Conservation (phyloP, 2,329 filamentous ascomycete species). For the Calonectria crousiana region DNA sequence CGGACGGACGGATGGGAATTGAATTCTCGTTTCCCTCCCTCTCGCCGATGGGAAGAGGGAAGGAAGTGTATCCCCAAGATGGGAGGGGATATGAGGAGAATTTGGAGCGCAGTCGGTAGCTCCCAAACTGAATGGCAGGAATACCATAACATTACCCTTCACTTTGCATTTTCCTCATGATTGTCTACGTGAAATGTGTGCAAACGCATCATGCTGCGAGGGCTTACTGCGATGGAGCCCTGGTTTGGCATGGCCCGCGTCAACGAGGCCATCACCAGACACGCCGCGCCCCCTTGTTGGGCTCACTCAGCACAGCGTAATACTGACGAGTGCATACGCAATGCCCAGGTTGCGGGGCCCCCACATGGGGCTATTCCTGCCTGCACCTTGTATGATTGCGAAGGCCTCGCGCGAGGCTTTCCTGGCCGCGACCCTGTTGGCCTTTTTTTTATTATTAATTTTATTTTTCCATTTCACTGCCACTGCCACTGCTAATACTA, state of each 20-base stretch:
- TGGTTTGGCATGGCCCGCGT: neutral
- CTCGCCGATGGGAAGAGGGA: slow-evolving; percentile 13
- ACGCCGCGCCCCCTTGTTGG: neutral
- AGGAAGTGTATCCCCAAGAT: slow-evolving; percentile 8
- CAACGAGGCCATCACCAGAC: slow-evolving; percentile 4
- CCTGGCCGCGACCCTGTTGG: neutral
- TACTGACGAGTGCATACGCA: neutral
- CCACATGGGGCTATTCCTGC: slow-evolving; percentile 1
- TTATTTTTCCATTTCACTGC: too few relatives aligned
- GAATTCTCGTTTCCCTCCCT: slow-evolving; percentile 3
- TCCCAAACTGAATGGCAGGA: slow-evolving; percentile 52
- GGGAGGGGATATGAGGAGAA: slow-evolving; percentile 21
- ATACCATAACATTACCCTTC: slow-evolving; percentile 48
- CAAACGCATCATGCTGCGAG: neutral
- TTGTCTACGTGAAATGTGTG: neutral
- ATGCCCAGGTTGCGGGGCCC: neutral
- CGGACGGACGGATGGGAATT: neutral
- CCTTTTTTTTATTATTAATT: neutral
- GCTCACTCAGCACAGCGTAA: slow-evolving; percentile 8
- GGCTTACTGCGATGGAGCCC: neutral
- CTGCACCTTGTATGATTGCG: slow-evolving; percentile 1
- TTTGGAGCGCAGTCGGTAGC: slow-evolving; percentile 37
- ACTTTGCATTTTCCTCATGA: neutral
- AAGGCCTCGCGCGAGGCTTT: neutral
- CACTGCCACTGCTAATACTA: neutral